These are phyloP conservation scores for Fraxinus ornus DNA, from an alignment of 305 asterid species.

Conservation along the genomic window DNA sequence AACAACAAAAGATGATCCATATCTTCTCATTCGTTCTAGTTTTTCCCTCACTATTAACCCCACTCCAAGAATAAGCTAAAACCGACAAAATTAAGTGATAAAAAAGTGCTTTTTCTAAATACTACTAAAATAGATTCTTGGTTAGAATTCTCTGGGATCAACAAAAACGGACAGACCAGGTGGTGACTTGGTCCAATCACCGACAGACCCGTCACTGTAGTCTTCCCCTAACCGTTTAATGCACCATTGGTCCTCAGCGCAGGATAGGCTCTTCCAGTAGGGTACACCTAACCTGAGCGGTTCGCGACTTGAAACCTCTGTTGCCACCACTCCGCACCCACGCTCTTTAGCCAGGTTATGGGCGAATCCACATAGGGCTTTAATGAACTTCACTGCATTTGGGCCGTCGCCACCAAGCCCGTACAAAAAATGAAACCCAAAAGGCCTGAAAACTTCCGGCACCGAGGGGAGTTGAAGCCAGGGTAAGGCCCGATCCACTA, in stretches of 20 bases:
- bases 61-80: neutral
- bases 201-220: conserved; percentile 65
- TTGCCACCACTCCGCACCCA: conserved; percentile 83
- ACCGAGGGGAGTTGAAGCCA: conserved; percentile 69
- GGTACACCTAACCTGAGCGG: conserved; percentile 80
- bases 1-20: conserved; percentile 44
- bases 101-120: neutral
- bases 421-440: conserved; percentile 75
- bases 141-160: conserved; percentile 89
- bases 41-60: conserved; percentile 22
- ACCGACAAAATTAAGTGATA: neutral
- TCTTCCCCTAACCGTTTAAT: conserved; percentile 71
- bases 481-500: conserved; percentile 79
- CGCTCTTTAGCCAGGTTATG: conserved; percentile 70
- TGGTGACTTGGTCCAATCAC: conserved; percentile 86
- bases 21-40: conserved; percentile 33
- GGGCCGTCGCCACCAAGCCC: conserved; percentile 95
- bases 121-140: conserved; percentile 28
- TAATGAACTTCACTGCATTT: conserved; percentile 29
- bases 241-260: conserved; percentile 95
- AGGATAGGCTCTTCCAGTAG: conserved; percentile 81
- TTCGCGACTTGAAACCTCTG: conserved; percentile 71
- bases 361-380: conserved; percentile 55
- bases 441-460: conserved; percentile 73
- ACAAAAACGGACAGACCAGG: conserved; percentile 84